Evolutionary conservation across 768 basidiomycete species (phyloP), one percentile per base, ranked within the genome.

Genomic region (Rhizopogon rudus): DNA sequence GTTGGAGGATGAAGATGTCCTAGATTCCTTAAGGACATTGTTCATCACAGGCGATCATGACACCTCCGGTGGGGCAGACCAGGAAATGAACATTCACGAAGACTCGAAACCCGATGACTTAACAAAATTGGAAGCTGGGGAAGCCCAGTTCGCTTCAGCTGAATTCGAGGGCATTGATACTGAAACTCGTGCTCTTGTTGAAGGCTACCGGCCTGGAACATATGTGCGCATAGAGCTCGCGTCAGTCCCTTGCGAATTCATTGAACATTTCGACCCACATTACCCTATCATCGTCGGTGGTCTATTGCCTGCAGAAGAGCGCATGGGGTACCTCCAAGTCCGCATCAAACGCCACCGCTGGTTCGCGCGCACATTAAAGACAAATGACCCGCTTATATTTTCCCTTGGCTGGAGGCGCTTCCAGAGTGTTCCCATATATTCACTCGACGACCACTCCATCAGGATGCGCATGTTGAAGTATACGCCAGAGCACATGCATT

Each of bases 391-490:
- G 0, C 81, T 99, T 54, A 90, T 98, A 60, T 82, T 98, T 73
- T 97, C 94, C 1, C 75, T 98, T n/a, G 97, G 97, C 16, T 99
- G 97, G 97, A 77, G 97, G 48, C 81, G 97, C 37, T 99, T 98
- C 77, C 97, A 99, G 70, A 88, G 83, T 0, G 77, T 96, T 5
- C 97, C 97, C 2, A 88, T 98, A 60, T 99, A 98, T 72, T 93
- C 93, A 17, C 76, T 99, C 20, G 97, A 99, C 68, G 97, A 99
- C 71, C 95, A 97, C 67, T 93, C 90, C 9, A 96, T 98, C 61
- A 90, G 97, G 16, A 97, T 98, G 87, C 92, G 97, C 37, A 91
- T 98, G 88, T 88, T 99, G 74, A 99, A 99, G 74, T 99, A 99
- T 68, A 98, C 97, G 0, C 97, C 97, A 0, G 97, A 99, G 73